Base-by-base conservation (phyloP, 495 filamentous ascomycete genomes). In the Xylaria flabelliformis region DNA sequence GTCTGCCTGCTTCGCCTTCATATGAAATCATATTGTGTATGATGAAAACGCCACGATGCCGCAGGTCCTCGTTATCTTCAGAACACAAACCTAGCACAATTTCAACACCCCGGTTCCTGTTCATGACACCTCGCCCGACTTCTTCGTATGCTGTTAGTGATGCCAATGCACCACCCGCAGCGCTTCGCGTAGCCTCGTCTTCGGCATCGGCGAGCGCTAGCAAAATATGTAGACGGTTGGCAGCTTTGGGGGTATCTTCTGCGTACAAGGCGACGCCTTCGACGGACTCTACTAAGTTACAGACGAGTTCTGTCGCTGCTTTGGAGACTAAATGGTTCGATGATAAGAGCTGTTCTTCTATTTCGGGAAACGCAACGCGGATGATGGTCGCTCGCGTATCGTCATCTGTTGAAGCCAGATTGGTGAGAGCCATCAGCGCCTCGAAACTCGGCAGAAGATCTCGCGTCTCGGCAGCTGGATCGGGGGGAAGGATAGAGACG, bases 371-470 rank as follows among this genome's bases (percentile, higher is more conserved):
- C 13, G 90, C 89, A 48, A 86, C 83, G 39, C 92, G 90, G 41
- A 95, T 90, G 66, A 95, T 97, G 15, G 85, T 81, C 61, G 88
- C 86, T 6, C 92, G 86, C 1, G 92, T 90, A 13, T 90, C 84
- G 77, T 93, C 88, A 36, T 91, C 88, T 19, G 90, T 89, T 0
- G 94, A 95, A 0, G 95, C 96, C 9, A 98, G 87, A 75, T 99
- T 99, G 1, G 96, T 97, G 39, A 99, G 88, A 2, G 96, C 97
- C 69, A 98, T 89, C 17, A 98, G 86, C 2, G 92, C 87, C 78
- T 99, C 96, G 77, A 98, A 99, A 4, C 91, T 88, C 0, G 95
- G 93, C 8, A 98, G 86, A n/a, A 98, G 90, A 78, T 95, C 90
- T 56, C 91, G 88, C 0, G 89, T 87, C 17, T 92, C 91, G 29